Conservation (phyloP, 169 alveolate species). For the Plasmodium knowlesi region DNA sequence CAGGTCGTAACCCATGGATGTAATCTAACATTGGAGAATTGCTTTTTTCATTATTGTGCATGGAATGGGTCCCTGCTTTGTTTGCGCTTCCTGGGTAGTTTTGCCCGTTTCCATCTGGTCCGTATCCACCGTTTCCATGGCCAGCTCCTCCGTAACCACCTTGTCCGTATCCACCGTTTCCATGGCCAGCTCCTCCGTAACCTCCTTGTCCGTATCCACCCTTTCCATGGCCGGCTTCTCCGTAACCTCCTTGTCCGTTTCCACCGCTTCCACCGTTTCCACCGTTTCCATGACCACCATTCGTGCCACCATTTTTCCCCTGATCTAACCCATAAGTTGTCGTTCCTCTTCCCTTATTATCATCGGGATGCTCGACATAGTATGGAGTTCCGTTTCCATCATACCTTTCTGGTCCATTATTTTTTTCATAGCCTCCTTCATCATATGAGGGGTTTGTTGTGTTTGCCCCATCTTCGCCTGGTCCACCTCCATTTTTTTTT, state of each 20-base stretch:
- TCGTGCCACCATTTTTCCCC: background rate
- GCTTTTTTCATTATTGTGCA: background rate
- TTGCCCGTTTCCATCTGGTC: background rate
- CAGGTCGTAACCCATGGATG: slow-evolving; percentile 6
- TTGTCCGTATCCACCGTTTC: background rate
- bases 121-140: background rate
- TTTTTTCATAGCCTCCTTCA: background rate
- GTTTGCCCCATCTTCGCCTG: background rate
- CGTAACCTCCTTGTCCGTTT: background rate
- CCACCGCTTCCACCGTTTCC: background rate
- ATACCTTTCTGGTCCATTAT: background rate
- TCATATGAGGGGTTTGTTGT: background rate
- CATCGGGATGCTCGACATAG: background rate
- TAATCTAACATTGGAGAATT: background rate
- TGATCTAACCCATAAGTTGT: background rate
- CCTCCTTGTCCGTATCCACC: background rate
- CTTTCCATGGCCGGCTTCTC: background rate
- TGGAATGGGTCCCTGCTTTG: background rate
- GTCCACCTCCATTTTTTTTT: background rate
- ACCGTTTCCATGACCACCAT: background rate
- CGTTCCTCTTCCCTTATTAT: background rate
- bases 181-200: background rate
- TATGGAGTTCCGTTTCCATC: background rate
- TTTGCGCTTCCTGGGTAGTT: background rate
- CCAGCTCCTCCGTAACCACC: background rate